Evolutionary conservation across 2,329 filamentous ascomycete species (phyloP).

Genomic region (Biscogniauxia sp.): DNA sequence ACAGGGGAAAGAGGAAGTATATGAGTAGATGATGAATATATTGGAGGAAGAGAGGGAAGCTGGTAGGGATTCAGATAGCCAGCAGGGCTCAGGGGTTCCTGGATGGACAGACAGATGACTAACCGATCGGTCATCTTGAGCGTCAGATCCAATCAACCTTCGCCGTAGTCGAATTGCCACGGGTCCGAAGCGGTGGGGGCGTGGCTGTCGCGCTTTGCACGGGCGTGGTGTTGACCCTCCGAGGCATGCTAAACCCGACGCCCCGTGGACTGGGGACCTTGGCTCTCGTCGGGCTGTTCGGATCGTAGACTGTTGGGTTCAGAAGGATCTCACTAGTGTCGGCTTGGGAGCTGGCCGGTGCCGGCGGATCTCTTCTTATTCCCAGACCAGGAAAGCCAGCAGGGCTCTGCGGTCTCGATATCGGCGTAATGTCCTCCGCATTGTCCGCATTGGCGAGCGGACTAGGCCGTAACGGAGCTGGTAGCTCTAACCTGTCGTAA

Average conservation of each 20-base stretch:
- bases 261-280: conserved; percentile 44
- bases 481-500: conserved; percentile 23
- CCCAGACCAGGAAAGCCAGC: conserved; percentile 7
- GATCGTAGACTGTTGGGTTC: conserved; percentile 53
- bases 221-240: conserved; percentile 25
- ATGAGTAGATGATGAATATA: too few species aligned
- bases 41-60: too few species aligned
- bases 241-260: conserved; percentile 39
- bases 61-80: too few species aligned
- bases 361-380: conserved; percentile 35
- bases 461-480: conserved; percentile 28
- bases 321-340: conserved; percentile 36
- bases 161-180: conserved; percentile 22
- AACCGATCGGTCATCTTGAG: not conserved
- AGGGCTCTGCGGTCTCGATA: conserved; percentile 24
- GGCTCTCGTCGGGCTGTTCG: conserved; percentile 37
- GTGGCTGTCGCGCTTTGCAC: conserved; percentile 9
- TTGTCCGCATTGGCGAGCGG: conserved; percentile 27
- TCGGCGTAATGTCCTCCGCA: conserved; percentile 21
- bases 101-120: not conserved
- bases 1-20: not conserved
- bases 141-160: conserved; percentile 30
- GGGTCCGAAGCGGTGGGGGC: conserved; percentile 15
- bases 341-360: conserved; percentile 27
- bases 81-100: too few species aligned